Evolutionary conservation across 75 land plant species (phyloP).

Genomic region (Gnetum montanum): DNA sequence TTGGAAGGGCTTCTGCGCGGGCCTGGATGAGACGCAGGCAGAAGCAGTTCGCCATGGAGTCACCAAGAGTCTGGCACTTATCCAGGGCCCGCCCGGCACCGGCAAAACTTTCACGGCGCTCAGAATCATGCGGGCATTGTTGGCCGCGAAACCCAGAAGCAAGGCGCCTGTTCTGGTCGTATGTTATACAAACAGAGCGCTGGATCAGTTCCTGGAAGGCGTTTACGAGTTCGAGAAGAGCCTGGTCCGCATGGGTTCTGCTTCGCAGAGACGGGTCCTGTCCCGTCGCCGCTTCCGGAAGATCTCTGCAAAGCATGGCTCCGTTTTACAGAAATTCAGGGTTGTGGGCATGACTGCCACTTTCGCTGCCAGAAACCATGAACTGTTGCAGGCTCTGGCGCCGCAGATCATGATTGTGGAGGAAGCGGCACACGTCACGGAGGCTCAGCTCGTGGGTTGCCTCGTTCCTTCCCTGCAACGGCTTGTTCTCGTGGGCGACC

Average conservation of each 20-base stretch:
- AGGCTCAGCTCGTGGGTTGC: slow-evolving; percentile 34
- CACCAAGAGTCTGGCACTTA: slow-evolving; percentile 16
- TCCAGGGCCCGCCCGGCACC: slow-evolving; percentile 29
- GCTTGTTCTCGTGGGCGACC: slow-evolving; percentile 33
- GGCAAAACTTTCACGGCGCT: slow-evolving; percentile 18
- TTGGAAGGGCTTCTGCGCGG: no score
- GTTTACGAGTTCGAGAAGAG: slow-evolving; percentile 6
- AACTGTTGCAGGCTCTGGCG: slow-evolving; percentile 9
- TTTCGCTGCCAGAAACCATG: slow-evolving; percentile 18
- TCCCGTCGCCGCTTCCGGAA: no score
- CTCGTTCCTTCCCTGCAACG: slow-evolving; percentile 15
- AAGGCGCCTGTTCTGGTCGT: slow-evolving; percentile 17
- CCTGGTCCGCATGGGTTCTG: slow-evolving; percentile 14
- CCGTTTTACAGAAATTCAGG: slow-evolving; percentile 14
- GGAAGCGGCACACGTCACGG: slow-evolving; percentile 38
- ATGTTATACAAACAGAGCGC: slow-evolving; percentile 24
- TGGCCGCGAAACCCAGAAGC: slow-evolving; percentile 3
- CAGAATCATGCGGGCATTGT: slow-evolving; percentile 1
- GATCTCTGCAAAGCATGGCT: no score
- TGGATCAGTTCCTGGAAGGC: slow-evolving; percentile 22
- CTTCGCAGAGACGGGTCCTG: no score
- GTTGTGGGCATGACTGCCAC: slow-evolving; percentile 30
- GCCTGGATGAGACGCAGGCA: slow-evolving; percentile 14
- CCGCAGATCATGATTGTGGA: slow-evolving; percentile 27
- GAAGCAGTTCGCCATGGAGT: slow-evolving; percentile 15